Evolutionary conservation across 345 rosid genomes (phyloP), one percentile per base, ranked within the genome.

Genomic region (Camelina hispida): DNA sequence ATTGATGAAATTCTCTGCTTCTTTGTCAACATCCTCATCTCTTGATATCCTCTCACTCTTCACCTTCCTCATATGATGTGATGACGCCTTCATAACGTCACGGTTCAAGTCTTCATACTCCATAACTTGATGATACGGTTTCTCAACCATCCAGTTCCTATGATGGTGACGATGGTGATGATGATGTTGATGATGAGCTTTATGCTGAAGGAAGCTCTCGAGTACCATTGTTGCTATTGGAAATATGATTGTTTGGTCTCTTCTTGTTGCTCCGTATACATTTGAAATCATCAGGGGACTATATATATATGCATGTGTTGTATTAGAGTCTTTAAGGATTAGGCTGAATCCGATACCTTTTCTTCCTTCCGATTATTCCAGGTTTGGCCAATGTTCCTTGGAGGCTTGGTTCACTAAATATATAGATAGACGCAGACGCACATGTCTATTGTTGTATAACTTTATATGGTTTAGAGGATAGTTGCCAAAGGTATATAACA

Each of bases 1-100:
- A 73, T 48, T 73, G 56, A 92, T 87, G 17, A 88, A 90, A 16
- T 79, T 81, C 54, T 87, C 94, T 20, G 94, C 92, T 73, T 79
- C 85, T 47, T 34, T 60, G 44, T 92, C 80, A 22, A 90, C 59
- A 48, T 76, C 78, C 60, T 82, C 82, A 16, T 62, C 12, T 23
- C 42, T 57, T 23, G 60, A 52, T 20, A 20, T 23, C 58, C 12
- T 56, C 71, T 65, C 72, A 25, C 43, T 74, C 59, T 74, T 66
- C 58, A 74, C 67, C 53, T 57, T 74, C 67, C 73, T 58, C 32
- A 58, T 4, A 48, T 50, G 73, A 58, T 74, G 61, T 37, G 61
- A 58, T 46, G 78, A 50, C 12, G 10, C 30, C 14, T 66, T 66
- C 51, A n/a, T 56, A 51, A 35, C 57, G 65, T 54, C 28, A 50